Evolutionary conservation across 2,329 filamentous ascomycete species (phyloP).

Genomic region (Sporothrix mexicana): DNA sequence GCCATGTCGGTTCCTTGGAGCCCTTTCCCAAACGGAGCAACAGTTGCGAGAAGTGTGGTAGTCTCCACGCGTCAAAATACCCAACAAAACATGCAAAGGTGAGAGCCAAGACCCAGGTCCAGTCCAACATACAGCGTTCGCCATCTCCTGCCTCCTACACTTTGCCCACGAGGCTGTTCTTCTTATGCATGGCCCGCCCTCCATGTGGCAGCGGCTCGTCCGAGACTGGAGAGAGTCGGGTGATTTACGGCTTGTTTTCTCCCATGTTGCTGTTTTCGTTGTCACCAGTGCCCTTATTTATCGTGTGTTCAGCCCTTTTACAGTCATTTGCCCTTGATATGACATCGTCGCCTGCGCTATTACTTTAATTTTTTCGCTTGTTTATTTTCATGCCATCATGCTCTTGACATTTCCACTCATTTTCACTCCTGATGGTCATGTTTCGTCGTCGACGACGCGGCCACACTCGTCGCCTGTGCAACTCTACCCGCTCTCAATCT

Average conservation of each 20-base stretch:
- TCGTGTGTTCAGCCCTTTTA: background rate
- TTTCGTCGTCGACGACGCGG: background rate
- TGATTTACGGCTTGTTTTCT: conserved; percentile 7
- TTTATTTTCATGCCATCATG: conserved; percentile 26
- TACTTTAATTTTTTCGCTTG: conserved; percentile 24
- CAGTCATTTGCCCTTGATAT: background rate
- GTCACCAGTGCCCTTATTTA: background rate
- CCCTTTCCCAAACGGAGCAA: background rate
- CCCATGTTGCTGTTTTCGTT: background rate
- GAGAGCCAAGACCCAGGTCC: background rate
- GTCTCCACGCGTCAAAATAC: background rate
- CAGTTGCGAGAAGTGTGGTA: background rate
- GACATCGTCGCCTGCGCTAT: background rate
- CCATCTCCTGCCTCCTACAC: background rate
- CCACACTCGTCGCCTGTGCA: conserved; percentile 29
- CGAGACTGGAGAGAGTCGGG: conserved; percentile 3
- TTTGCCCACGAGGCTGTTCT: conserved; percentile 19
- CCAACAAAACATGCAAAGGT: background rate
- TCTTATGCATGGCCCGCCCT: conserved; percentile 19
- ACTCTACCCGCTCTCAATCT: conserved; percentile 30
- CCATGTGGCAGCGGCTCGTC: conserved; percentile 32
- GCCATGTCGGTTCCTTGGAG: background rate
- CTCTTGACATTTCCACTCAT: background rate
- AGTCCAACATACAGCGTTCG: background rate
- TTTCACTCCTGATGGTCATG: conserved; percentile 7